Evolutionary conservation across 1,284 basidiomycete genomes (phyloP).

Genomic region (Sphagnurus paluster): DNA sequence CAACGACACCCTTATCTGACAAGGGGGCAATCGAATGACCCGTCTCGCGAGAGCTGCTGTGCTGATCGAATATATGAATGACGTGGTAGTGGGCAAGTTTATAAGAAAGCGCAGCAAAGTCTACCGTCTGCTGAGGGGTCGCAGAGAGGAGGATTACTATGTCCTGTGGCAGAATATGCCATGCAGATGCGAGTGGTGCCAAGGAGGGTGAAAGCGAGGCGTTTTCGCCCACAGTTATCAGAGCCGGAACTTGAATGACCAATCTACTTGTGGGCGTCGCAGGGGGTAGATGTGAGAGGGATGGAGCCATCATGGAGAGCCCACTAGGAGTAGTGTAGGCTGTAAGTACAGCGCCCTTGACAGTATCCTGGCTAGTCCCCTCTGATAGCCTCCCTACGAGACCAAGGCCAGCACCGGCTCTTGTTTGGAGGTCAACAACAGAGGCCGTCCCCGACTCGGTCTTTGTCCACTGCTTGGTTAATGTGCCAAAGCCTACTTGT

Average conservation of each 20-base stretch:
- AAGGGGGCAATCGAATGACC: slow-evolving; percentile 48
- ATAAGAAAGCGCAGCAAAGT: slow-evolving; percentile 72
- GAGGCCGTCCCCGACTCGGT: slow-evolving; percentile 44
- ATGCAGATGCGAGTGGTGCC: slow-evolving; percentile 61
- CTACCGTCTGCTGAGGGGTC: slow-evolving; percentile 75
- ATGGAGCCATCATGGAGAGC: slow-evolving; percentile 75
- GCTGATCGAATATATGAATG: slow-evolving; percentile 79
- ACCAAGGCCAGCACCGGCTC: slow-evolving; percentile 82
- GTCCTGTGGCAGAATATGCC: slow-evolving; percentile 64
- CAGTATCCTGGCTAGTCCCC: slow-evolving; percentile 67
- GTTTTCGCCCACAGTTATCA: slow-evolving; percentile 63
- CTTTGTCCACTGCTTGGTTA: slow-evolving; percentile 63
- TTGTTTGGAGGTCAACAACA: slow-evolving; percentile 78
- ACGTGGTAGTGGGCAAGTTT: slow-evolving; percentile 61
- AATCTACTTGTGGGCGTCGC: slow-evolving; percentile 65
- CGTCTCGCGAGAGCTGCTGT: slow-evolving; percentile 68
- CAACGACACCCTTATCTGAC: slow-evolving; percentile 26
- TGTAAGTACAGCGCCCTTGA: slow-evolving; percentile 60
- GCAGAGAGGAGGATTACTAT: slow-evolving; percentile 82
- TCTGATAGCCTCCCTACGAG: slow-evolving; percentile 82
- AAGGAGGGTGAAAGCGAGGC: slow-evolving; percentile 74
- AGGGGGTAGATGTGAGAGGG: slow-evolving; percentile 63
- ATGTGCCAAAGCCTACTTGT: slow-evolving; percentile 73
- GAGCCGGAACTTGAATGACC: slow-evolving; percentile 76
- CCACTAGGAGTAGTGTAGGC: slow-evolving; percentile 78